Conservation (phyloP, 73 alveolate species). For the Effrenium voratum region DNA sequence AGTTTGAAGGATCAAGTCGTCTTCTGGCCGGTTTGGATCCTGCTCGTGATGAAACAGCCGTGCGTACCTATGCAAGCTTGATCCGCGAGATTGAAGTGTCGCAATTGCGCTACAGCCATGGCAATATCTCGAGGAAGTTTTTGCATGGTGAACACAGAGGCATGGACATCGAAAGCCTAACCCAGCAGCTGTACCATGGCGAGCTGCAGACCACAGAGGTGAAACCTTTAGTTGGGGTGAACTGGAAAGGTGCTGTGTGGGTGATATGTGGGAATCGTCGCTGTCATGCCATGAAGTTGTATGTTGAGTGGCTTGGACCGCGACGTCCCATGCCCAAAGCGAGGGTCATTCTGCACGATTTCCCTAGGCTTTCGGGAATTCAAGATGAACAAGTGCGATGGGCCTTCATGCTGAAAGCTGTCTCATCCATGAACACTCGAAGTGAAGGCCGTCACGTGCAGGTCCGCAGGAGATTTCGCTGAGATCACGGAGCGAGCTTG, state of each 20-base stretch:
- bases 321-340: neutral
- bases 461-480: constrained; percentile 3
- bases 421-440: constrained; percentile 19
- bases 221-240: constrained; percentile 28
- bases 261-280: constrained; percentile 86
- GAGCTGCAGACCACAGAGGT: constrained; percentile 34
- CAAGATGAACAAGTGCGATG: neutral
- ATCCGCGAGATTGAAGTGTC: constrained; percentile 27
- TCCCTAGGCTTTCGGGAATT: constrained; percentile 24
- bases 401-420: constrained; percentile 44
- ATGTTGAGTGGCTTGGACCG: neutral
- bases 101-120: constrained; percentile 34
- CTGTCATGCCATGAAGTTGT: constrained; percentile 40
- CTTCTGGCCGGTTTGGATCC: constrained; percentile 51
- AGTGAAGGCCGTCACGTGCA: constrained; percentile 8
- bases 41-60: constrained; percentile 26
- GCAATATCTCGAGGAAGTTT: constrained; percentile 23
- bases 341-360: constrained; percentile 53
- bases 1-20: neutral
- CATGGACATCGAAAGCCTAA: neutral
- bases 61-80: neutral
- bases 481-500: too few relatives aligned
- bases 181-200: neutral
- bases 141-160: constrained; percentile 35
- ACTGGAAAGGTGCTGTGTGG: constrained; percentile 20